Evolutionary conservation across 2,329 filamentous ascomycete species (phyloP).

Genomic region (Cucurbitaria berberidis): DNA sequence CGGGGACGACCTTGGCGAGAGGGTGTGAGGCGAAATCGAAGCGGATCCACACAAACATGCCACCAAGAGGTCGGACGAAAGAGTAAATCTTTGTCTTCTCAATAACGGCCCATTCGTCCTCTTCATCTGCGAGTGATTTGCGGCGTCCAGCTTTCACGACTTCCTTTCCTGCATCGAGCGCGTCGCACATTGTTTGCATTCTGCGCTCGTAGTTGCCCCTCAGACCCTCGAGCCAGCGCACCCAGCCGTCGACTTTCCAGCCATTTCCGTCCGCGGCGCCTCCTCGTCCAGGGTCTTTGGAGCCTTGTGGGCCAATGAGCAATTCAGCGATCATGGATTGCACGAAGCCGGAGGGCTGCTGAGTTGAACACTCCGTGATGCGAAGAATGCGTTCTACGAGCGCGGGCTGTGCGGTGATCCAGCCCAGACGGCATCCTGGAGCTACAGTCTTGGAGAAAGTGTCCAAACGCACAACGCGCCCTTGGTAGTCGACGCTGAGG

Average conservation of each 20-base stretch:
- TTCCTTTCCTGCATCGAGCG: slow-evolving; percentile 72
- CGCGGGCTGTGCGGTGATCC: slow-evolving; percentile 83
- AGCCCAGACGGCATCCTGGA: slow-evolving; percentile 86
- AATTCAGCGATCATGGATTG: slow-evolving; percentile 81
- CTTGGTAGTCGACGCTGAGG: slow-evolving; percentile 79
- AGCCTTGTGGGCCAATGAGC: slow-evolving; percentile 72
- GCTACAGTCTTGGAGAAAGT: slow-evolving; percentile 95
- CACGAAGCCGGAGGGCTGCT: slow-evolving; percentile 88
- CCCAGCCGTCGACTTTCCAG: slow-evolving; percentile 86
- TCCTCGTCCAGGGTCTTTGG: slow-evolving; percentile 54
- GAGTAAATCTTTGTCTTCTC: slow-evolving; percentile 75
- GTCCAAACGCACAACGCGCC: slow-evolving; percentile 86
- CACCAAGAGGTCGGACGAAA: slow-evolving; percentile 80
- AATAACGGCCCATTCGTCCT: slow-evolving; percentile 74
- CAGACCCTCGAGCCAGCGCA: slow-evolving; percentile 87
- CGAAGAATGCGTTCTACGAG: slow-evolving; percentile 76
- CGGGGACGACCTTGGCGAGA: slow-evolving; percentile 63
- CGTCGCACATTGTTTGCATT: slow-evolving; percentile 78
- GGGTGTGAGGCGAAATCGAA: slow-evolving; percentile 76
- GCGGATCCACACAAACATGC: slow-evolving; percentile 90
- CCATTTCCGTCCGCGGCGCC: slow-evolving; percentile 61
- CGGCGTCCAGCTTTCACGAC: slow-evolving; percentile 67
- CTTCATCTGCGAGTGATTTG: slow-evolving; percentile 43
- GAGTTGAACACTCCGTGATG: slow-evolving; percentile 78
- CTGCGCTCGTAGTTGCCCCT: slow-evolving; percentile 83